Base-by-base conservation (phyloP, 2,329 filamentous ascomycete species). In the Colletotrichum limetticola region DNA sequence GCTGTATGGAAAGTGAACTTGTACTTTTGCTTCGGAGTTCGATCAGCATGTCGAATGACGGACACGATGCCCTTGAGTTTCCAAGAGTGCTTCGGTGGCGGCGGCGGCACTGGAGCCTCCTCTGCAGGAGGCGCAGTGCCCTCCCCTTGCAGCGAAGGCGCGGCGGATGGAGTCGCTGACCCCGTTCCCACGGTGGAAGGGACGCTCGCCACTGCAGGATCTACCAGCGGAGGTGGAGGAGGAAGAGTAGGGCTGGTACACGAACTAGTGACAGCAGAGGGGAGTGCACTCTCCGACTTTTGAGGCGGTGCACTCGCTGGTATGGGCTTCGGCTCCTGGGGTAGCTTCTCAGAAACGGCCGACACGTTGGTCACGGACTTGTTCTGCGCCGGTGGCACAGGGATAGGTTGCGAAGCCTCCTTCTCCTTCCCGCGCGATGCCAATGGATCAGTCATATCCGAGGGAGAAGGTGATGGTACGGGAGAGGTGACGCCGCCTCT, bases 1-100 rank as follows among this genome's bases (percentile, higher is more conserved):
- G 95, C 94, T 0, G 95, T 97, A 80, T 99, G 97, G 78, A 99
- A 98, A 0, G 97, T 99, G 79, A 98, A 99, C 81, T 99, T 99
- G 87, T 98, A 98, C 81, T 99, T 99, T 79, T 99, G 97, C 84
- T 99, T 99, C 2, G 97, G 97, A 1, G 97, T 99, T 69, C 97
- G 93, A 84, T 99, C 97, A 3, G 97, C 97, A 82, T 99, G 97
- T 32, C 97, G 91, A 76, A 99, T 95, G 19, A 99, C 97, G 2
- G 95, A 96, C 0, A 99, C 96, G 84, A 99, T 95, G 14, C 97
- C 97, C 84, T 99, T 99, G 65, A 99, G 86, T 82, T 98, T 98
- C 97, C 97, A 99, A 12, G 97, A 95, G 79, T 97, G 95, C 78
- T 98, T 98, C 0, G 93, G 93, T 1, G 89, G 90, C 2, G 93